Conservation (phyloP, 495 filamentous ascomycete genomes). For the Choiromyces venosus region DNA sequence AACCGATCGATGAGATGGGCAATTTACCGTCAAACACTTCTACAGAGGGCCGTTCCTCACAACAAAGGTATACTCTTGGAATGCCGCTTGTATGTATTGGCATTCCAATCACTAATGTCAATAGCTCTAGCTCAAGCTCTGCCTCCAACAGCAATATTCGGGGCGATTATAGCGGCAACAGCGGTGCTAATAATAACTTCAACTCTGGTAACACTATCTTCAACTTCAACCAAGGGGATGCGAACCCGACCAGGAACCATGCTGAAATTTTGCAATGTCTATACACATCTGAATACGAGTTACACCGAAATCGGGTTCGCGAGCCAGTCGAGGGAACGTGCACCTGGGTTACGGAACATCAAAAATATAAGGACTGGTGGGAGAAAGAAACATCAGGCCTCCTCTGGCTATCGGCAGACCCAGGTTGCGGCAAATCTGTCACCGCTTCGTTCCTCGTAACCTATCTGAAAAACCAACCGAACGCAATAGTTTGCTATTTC, state of each 20-base stretch:
- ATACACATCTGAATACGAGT: constrained; percentile 37
- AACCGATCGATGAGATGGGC: too few relatives aligned
- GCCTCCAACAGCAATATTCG: too few relatives aligned
- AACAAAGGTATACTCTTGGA: too few relatives aligned
- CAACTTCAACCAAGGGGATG: too few relatives aligned
- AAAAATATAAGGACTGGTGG: constrained; percentile 42
- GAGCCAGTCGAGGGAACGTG: constrained; percentile 41
- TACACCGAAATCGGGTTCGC: constrained; percentile 40
- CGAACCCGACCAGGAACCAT: neutral
- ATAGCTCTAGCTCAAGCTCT: too few relatives aligned
- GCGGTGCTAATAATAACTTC: too few relatives aligned
- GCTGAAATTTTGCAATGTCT: neutral
- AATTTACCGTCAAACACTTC: too few relatives aligned
- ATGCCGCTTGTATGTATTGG: too few relatives aligned
- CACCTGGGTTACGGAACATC: constrained; percentile 45
- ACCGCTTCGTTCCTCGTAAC: constrained; percentile 43
- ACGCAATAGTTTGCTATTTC: constrained; percentile 43
- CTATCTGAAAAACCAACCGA: constrained; percentile 32
- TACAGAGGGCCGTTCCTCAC: too few relatives aligned
- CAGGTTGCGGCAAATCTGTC: constrained; percentile 48
- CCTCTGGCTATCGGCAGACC: constrained; percentile 47
- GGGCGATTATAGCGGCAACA: too few relatives aligned
- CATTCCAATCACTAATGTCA: too few relatives aligned
- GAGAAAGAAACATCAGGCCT: constrained; percentile 36
- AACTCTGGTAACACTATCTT: too few relatives aligned